A percentile compares a stretch with the other conserved stretches of the same genome.
These are phyloP conservation scores for Elasticomyces elasticus DNA, from an alignment of 495 filamentous ascomycete genomes.

Conservation along the genomic window DNA sequence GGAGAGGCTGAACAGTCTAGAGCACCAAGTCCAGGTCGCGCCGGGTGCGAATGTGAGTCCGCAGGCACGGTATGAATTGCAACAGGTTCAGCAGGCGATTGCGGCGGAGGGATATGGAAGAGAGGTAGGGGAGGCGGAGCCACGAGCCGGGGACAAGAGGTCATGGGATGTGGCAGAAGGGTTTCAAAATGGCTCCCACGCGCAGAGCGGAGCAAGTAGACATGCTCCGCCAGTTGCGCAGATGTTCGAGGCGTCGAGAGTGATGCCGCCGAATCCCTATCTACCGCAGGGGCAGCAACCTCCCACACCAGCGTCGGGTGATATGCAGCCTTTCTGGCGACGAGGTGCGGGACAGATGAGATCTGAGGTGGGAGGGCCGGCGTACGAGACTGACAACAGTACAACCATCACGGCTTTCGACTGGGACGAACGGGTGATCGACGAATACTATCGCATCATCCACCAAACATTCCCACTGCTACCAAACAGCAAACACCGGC, in stretches of 20 bases:
- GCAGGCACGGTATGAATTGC: slow-evolving; percentile 10
- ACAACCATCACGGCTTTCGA: slow-evolving; percentile 7
- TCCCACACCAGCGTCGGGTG: neutral
- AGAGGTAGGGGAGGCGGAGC: neutral
- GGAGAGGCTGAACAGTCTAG: slow-evolving; percentile 74
- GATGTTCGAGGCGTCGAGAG: neutral
- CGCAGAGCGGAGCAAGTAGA: neutral
- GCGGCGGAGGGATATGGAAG: slow-evolving; percentile 9
- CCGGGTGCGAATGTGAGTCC: neutral
- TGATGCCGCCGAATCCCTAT: neutral
- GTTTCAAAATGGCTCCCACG: slow-evolving; percentile 3
- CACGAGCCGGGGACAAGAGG: slow-evolving; percentile 17
- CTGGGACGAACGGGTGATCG: slow-evolving; percentile 22
- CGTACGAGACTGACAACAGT: slow-evolving; percentile 4
- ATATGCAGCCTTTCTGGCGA: slow-evolving; percentile 19
- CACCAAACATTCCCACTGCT: slow-evolving; percentile 69
- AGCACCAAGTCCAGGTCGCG: slow-evolving; percentile 40
- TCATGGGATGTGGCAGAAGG: slow-evolving; percentile 10
- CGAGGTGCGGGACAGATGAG: slow-evolving; percentile 3
- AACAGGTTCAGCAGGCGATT: slow-evolving; percentile 16
- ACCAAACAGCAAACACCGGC: slow-evolving; percentile 51
- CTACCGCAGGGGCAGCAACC: neutral
- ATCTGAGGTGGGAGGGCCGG: slow-evolving; percentile 4
- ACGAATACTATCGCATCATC: slow-evolving; percentile 38
- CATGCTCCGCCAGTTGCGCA: slow-evolving; percentile 5